Evolutionary conservation across 768 basidiomycete species (phyloP).

Genomic region (Scleroderma bovista): DNA sequence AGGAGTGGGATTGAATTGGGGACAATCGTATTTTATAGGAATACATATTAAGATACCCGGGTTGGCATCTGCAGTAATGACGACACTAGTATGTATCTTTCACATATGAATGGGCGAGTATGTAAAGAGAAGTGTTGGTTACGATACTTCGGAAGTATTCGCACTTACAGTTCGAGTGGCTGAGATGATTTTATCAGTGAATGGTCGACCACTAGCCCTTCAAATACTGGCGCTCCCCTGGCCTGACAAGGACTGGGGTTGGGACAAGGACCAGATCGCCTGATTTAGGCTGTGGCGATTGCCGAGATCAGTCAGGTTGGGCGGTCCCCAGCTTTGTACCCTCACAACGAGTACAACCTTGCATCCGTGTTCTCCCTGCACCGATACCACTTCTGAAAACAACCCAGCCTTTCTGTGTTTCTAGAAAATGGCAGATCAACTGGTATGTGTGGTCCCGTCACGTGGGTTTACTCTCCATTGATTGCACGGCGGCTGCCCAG

Average conservation of each 20-base stretch:
- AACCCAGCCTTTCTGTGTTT: constrained; percentile 2
- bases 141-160: neutral
- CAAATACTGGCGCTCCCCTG: neutral
- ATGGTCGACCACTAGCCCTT: too few relatives aligned
- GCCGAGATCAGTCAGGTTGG: constrained; percentile 23
- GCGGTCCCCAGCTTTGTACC: constrained; percentile 5
- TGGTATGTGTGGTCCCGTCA: constrained; percentile 30
- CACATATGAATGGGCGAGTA: neutral
- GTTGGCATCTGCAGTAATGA: neutral
- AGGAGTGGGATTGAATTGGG: constrained; percentile 46
- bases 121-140: neutral
- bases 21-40: neutral
- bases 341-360: constrained; percentile 7
- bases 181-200: too few relatives aligned
- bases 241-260: too few relatives aligned
- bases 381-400: neutral
- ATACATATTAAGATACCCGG: constrained; percentile 9
- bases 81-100: neutral
- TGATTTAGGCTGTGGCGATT: constrained; percentile 27
- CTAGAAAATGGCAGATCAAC: constrained; percentile 50
- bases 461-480: constrained; percentile 8
- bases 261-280: constrained; percentile 8
- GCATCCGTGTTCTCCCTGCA: constrained; percentile 3
- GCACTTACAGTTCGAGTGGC: too few relatives aligned
- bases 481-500: constrained; percentile 28